Evolutionary conservation across 2,329 filamentous ascomycete genomes (phyloP).

Genomic region (Penicillium expansum): DNA sequence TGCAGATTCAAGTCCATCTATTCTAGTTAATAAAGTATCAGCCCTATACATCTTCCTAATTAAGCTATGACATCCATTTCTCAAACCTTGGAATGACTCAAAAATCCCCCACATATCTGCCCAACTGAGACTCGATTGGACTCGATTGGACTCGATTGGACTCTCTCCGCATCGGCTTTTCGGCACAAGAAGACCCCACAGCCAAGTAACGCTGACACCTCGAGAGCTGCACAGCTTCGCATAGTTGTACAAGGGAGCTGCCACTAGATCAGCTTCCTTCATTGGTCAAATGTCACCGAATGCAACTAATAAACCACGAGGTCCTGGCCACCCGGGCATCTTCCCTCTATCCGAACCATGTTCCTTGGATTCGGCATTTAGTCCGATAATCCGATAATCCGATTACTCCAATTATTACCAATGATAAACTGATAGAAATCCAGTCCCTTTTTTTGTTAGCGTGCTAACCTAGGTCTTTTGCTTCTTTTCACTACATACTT

Average conservation of each 20-base stretch:
- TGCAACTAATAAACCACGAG: neutral
- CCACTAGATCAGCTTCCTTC: neutral
- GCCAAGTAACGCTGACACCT: conserved; percentile 4
- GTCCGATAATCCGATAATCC: conserved; percentile 15
- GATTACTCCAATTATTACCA: conserved; percentile 1
- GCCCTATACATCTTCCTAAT: neutral
- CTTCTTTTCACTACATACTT: neutral
- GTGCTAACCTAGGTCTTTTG: neutral
- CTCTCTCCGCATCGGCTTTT: conserved; percentile 21
- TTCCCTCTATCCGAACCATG: neutral
- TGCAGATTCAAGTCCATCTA: too few relatives aligned
- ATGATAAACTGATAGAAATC: neutral
- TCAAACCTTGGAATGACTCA: neutral
- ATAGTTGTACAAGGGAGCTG: neutral
- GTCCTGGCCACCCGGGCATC: conserved; percentile 8
- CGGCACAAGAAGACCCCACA: conserved; percentile 18
- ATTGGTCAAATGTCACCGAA: conserved; percentile 18
- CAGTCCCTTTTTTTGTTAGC: conserved; percentile 1
- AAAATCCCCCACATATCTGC: neutral
- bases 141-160: conserved; percentile 5
- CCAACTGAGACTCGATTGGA: neutral
- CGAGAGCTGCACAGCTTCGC: neutral
- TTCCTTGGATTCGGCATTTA: conserved; percentile 10
- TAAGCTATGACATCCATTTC: neutral
- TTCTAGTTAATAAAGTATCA: too few relatives aligned